Base-by-base conservation (phyloP, 2,329 filamentous ascomycete genomes). In the Dothistroma pini region DNA sequence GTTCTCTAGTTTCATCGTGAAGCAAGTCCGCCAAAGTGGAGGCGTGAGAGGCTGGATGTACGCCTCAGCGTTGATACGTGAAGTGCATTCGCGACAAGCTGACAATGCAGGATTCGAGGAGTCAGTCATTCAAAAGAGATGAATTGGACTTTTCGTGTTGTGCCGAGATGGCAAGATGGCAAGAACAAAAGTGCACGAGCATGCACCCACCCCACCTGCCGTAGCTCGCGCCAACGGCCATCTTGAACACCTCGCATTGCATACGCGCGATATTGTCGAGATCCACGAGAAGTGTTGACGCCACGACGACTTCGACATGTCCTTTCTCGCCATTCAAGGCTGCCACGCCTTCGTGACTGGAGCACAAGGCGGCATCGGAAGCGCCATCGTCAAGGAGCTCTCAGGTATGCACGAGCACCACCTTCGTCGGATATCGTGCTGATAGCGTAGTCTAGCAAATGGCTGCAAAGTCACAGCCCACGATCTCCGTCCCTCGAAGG, bases 391-490 rank as follows among this genome's bases (percentile, higher is more conserved):
- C 4, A 73, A 76, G 54, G 81, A 84, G 66, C 83, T 85, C 56
- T 69, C 84, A 58, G 76, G 82, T 84, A 75, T 49, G 75, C 14
- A 44, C 25, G 58, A 34, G 34, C 25, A 10, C 25, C 32, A 21
- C 38, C 14, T 48, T 38, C 65, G 38, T 63, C 50, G 14, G 16
- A 29, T 19, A 29, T 19, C 14, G n/a, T 4, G 25, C 58, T 67
- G 31, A 65, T 35, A 19, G 7, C 48, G 21, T 9, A 14, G 31
- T 14, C 29, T 66, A 83, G 81, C 75, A 25, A 78, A 81, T 67
- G 81, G 81, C 54, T 84, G 82, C 71, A 81, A 78, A 69, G 81
- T 84, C 29, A 81, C 82, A 44, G 81, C 80, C 12, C 81, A 80
- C 68, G 82, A 84, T 63, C 72, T 79, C 14, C 74, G 71, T 21